Evolutionary conservation across 1,284 basidiomycete genomes (phyloP).

Genomic region (Marasmius oreades): DNA sequence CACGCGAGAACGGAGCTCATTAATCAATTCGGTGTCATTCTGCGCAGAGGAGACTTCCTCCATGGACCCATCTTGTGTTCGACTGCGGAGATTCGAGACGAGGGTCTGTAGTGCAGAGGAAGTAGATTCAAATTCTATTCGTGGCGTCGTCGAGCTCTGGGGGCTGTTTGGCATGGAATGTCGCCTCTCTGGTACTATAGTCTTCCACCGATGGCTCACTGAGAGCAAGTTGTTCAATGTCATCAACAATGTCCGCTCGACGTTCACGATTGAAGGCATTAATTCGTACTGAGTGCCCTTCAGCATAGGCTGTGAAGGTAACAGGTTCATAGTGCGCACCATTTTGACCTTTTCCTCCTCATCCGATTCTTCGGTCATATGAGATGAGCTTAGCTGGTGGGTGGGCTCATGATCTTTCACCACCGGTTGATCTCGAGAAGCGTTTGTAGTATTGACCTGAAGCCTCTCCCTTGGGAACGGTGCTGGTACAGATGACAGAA

Average conservation of each 20-base stretch:
- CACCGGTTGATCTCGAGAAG: background rate
- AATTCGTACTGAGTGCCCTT: constrained; percentile 48
- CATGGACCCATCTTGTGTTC: constrained; percentile 36
- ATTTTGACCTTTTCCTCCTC: constrained; percentile 5
- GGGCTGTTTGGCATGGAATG: constrained; percentile 57
- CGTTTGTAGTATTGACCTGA: constrained; percentile 7
- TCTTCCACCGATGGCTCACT: constrained; percentile 45
- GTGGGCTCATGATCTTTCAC: constrained; percentile 4
- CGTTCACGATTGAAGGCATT: constrained; percentile 62
- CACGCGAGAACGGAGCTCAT: constrained; percentile 56
- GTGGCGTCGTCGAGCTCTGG: constrained; percentile 28
- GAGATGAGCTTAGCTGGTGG: constrained; percentile 9
- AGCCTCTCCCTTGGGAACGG: constrained; percentile 22
- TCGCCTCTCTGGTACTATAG: constrained; percentile 59
- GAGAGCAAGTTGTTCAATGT: constrained; percentile 71
- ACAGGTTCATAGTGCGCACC: constrained; percentile 5
- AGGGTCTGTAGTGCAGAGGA: constrained; percentile 60
- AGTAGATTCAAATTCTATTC: constrained; percentile 26
- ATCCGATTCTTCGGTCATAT: constrained; percentile 5
- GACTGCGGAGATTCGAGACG: constrained; percentile 56
- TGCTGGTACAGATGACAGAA: constrained; percentile 17
- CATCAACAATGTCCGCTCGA: constrained; percentile 70
- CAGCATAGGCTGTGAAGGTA: background rate
- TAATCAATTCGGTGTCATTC: constrained; percentile 52
- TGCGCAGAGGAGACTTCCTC: constrained; percentile 36